Base-by-base conservation (phyloP, 2,329 filamentous ascomycete genomes). In the Epicoccum sorghinum region DNA sequence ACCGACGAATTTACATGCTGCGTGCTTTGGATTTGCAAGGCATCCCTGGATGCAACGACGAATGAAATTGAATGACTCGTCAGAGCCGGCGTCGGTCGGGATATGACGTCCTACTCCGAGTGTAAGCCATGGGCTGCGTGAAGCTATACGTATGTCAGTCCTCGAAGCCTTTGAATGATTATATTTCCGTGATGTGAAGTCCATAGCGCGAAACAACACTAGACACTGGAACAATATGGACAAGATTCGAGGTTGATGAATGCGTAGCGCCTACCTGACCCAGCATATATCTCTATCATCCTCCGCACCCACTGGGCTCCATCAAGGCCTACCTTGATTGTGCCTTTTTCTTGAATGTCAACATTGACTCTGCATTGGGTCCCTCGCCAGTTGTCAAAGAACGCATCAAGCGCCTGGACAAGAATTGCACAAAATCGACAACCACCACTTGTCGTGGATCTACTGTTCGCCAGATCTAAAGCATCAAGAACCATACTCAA, bases 21-120 rank as follows among this genome's bases (percentile, higher is more conserved):
- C 61, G 38, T 73, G 70, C 33, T 68, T 69, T 8, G 69, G 59
- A 33, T 70, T 69, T 1, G 62, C 68, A 24, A 73, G 53, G 40
- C 69, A 72, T 36, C 70, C 65, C 46, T 70, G 60, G 40, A 73
- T 69, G 43, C 69, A 68, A 14, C 65, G 62, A 18, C 68, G 61
- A 7, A 69, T 69, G 49, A 73, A 72, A 36, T 66, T 58, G 55
- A 72, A 71, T 1, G 68, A 69, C 9, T 69, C 68, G 42, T 71
- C 70, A 12, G 70, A 72, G 9, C 70, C 69, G 23, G 70, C 61
- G 38, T 69, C 61, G n/a, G 53, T 30, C 23, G 68, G 68, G 25
- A 72, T 69, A 13, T 63, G 64, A 49, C 66, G 65, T 13, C 68
- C 66, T 12, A 57, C 59, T 12, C 70, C 69, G 8, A 72, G 60